Conservation (phyloP, 495 filamentous ascomycete genomes). For the Trichoderma erinaceum region DNA sequence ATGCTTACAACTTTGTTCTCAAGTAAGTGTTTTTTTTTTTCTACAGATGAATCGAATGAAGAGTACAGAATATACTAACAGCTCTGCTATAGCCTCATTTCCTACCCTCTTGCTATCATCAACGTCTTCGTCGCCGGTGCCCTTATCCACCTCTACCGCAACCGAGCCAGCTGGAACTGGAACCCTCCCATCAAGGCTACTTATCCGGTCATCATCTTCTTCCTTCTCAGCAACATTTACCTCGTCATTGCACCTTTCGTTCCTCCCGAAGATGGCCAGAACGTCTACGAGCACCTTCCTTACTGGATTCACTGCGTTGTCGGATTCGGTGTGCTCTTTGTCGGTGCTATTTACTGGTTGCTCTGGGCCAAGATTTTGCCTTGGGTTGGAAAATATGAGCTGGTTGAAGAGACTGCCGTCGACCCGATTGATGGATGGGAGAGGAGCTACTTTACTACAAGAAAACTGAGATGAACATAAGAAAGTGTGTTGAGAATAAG, state of each 20-base stretch:
- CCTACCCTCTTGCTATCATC: slow-evolving; percentile 55
- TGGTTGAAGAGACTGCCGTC: slow-evolving; percentile 47
- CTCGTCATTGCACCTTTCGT: slow-evolving; percentile 42
- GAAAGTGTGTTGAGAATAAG: background rate
- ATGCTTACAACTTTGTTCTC: slow-evolving; percentile 59
- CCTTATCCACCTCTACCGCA: slow-evolving; percentile 52
- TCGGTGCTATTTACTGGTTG: slow-evolving; percentile 62
- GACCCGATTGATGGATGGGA: slow-evolving; percentile 40
- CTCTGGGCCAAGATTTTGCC: slow-evolving; percentile 62
- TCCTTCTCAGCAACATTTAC: slow-evolving; percentile 44
- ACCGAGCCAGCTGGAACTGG: slow-evolving; percentile 38
- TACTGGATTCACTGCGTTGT: slow-evolving; percentile 45
- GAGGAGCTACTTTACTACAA: slow-evolving; percentile 30
- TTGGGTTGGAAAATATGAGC: slow-evolving; percentile 48
- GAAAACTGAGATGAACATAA: slow-evolving; percentile 12
- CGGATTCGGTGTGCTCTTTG: slow-evolving; percentile 37
- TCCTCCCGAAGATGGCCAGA: slow-evolving; percentile 36
- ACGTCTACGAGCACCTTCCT: slow-evolving; percentile 36
- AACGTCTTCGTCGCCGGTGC: slow-evolving; percentile 53
- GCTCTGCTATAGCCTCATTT: slow-evolving; percentile 41
- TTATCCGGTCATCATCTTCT: slow-evolving; percentile 40
- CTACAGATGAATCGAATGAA: background rate
- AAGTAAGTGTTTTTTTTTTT: slow-evolving; percentile 36
- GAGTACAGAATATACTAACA: slow-evolving; percentile 17
- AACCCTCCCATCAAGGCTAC: slow-evolving; percentile 38